These are phyloP conservation scores for Tetraselmis chui DNA, from an alignment of 139 green algal species.

Conservation along the genomic window DNA sequence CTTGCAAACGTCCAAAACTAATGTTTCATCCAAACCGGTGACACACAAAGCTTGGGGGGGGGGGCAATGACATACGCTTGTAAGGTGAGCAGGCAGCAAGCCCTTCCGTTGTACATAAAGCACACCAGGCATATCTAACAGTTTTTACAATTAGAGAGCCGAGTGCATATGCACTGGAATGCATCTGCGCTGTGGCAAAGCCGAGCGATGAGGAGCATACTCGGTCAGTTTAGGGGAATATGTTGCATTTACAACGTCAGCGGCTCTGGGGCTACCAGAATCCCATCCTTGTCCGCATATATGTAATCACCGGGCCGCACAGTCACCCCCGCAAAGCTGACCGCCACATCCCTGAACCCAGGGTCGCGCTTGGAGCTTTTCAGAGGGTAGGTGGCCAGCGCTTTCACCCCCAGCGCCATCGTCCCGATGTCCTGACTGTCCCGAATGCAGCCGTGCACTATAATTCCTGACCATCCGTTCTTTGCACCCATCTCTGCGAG, in stretches of 20 bases:
- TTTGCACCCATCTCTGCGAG: constrained; percentile 78
- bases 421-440: constrained; percentile 81
- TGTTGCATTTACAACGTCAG: constrained; percentile 54
- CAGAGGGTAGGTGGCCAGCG: constrained; percentile 75
- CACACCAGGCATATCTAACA: too few species aligned
- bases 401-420: constrained; percentile 85
- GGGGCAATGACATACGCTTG: too few species aligned
- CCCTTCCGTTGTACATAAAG: too few species aligned
- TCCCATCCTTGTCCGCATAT: constrained; percentile 84
- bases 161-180: too few species aligned
- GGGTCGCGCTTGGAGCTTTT: constrained; percentile 84
- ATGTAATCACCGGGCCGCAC: constrained; percentile 72
- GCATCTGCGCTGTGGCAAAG: too few species aligned
- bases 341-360: constrained; percentile 69
- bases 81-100: too few species aligned
- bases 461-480: constrained; percentile 91
- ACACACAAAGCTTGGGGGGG: too few species aligned
- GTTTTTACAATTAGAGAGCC: too few species aligned
- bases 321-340: constrained; percentile 63
- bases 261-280: constrained; percentile 62
- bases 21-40: too few species aligned
- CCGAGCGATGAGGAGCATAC: too few species aligned
- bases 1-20: too few species aligned
- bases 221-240: too few species aligned
- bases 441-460: constrained; percentile 91